Evolutionary conservation across 345 rosid genomes (phyloP), one percentile per base, ranked within the genome.

Genomic region (Noccaea bulbosa): DNA sequence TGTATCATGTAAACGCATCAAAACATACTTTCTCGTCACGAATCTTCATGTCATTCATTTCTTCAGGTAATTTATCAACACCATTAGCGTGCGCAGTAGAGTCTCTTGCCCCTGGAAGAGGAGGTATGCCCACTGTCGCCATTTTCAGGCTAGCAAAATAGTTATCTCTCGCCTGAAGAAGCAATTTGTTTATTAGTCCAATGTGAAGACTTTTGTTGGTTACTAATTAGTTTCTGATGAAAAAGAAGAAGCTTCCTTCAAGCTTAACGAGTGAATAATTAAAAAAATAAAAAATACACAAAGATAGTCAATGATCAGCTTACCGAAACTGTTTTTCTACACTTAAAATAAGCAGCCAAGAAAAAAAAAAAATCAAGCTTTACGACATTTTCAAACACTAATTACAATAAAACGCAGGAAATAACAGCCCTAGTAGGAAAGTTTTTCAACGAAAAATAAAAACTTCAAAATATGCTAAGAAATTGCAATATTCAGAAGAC

Each of bases 31-130:
- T 78, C 62, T 78, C 75, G 48, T 92, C 98, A 46, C 93, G 82
- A 32, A 92, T 87, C 73, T 86, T 92, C 98, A 92, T 87, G 76
- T 86, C 93, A 74, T 85, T 92, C 91, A 90, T 82, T 78, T 87
- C 95, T 61, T 81, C 87, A 12, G 98, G 95, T 47, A 92, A 72
- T 68, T 78, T 84, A 78, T 90, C 97, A 60, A 83, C 90, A 76
- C 81, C 86, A 53, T 63, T 48, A 51, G 81, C 40, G 48, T 85
- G 85, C 16, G 82, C 71, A 68, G 65, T 79, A 22, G 86, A 68
- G 78, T 88, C 85, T 80, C 83, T 82, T 69, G 85, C 65, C 58
- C 84, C 85, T 30, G 83, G 69, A 37, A 78, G 43, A 58, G 87
- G 91, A 60, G 70, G 83, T 64, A 89, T 75, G 34, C 89, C 88